Base-by-base conservation (phyloP, 2,329 filamentous ascomycete genomes). In the Penicillium sumatraense region DNA sequence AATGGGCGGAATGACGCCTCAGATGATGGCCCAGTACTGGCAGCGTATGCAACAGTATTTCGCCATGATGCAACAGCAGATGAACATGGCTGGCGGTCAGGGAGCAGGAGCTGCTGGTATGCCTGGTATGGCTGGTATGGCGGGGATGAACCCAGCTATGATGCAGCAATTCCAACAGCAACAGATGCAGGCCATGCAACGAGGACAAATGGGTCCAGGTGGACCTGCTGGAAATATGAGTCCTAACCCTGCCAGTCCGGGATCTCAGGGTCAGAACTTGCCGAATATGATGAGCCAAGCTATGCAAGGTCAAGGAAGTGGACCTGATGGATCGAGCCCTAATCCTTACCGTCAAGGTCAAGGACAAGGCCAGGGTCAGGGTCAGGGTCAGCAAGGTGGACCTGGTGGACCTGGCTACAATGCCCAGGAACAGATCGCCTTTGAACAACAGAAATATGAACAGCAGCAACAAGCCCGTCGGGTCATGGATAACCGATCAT, bases 11-110 rank as follows among this genome's bases (percentile, higher is more conserved):
- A 96, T 98, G 90, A 96, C 90, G 18, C 93, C 93, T 0, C 92
- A 96, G 69, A 88, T 96, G 81, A 97, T 98, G 92, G 95, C 95
- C 2, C 93, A 97, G 73, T 97, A 98, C 78, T 96, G 95, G 86
- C 91, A 96, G 74, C 87, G 93, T 45, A 98, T 99, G 93, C 95
- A 99, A 75, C 91, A 96, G 72, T 96, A 96, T 76, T 96, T 97
- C 75, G 83, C 88, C 54, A 88, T 96, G 84, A 95, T 96, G 91
- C 92, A 96, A 75, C 90, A 93, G 68, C 89, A 95, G 71, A 91
- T 96, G 84, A 89, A 88, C 46, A 72, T 75, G 61, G 74, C 78
- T 53, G 68, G 72, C 61, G 76, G 79, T n/a, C n/a, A n/a, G n/a
- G n/a, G n/a, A 65, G 74, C 69, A 53, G 75, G 76, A 68, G 64